Evolutionary conservation across 306 rosid species (phyloP).

Genomic region (Acacia crassicarpa): DNA sequence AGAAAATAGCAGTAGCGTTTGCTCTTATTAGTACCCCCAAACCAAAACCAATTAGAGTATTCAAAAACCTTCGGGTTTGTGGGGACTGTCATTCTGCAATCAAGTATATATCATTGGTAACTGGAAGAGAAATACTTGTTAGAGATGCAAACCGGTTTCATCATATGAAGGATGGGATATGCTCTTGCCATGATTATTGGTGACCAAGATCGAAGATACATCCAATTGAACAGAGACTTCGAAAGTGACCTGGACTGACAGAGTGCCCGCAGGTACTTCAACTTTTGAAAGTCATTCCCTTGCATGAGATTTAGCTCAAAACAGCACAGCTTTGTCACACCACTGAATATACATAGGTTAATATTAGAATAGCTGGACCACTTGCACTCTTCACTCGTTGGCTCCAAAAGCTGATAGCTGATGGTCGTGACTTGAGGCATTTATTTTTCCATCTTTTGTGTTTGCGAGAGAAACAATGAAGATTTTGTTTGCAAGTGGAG

Average conservation of each 20-base stretch:
- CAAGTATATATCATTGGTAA: conserved; percentile 52
- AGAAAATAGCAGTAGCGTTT: conserved; percentile 70
- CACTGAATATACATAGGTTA: not conserved
- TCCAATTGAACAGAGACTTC: conserved; percentile 1
- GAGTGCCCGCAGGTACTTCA: not conserved
- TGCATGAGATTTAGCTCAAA: not conserved
- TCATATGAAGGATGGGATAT: conserved; percentile 60
- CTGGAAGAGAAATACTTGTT: conserved; percentile 59
- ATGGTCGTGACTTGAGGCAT: not conserved
- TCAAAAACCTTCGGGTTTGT: conserved; percentile 64
- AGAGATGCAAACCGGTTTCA: conserved; percentile 72
- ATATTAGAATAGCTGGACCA: not conserved
- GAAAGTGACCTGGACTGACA: not conserved
- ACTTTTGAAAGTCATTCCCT: not conserved
- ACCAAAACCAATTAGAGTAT: conserved; percentile 54
- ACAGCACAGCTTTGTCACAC: not conserved
- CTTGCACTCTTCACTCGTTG: not conserved
- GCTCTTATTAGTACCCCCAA: conserved; percentile 52
- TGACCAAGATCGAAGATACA: conserved; percentile 25
- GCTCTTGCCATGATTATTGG: conserved; percentile 76
- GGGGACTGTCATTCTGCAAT: conserved; percentile 69
- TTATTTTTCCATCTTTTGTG: not conserved
- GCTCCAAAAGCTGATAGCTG: not conserved
- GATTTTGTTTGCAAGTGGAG: not conserved
- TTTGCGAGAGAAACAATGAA: not conserved